Base-by-base conservation (phyloP, 306 rosid species). In the Castanopsis chinensis region DNA sequence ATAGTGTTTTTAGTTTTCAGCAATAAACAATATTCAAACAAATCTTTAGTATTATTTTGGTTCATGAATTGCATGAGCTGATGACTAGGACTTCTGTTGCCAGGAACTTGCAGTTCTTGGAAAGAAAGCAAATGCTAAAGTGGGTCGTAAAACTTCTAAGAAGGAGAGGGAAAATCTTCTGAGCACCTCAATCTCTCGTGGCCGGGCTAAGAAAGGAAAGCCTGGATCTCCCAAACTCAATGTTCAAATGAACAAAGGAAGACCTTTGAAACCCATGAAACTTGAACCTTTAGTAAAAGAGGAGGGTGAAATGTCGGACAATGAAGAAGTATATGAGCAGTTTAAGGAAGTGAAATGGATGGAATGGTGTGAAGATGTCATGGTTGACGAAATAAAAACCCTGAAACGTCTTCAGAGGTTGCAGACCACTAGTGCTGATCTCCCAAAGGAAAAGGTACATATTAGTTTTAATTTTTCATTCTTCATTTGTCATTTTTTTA, bases 351-450 rank as follows among this genome's bases (percentile, higher is more conserved):
- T 93, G 74, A 96, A 96, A 84, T 93, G 99, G 99, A 93, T 91
- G 97, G 99, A 96, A 87, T 96, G 99, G 99, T 96, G 99, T 85
- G 91, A 90, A 84, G 99, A 96, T 89, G 91, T 93, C 72, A 93
- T 96, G 99, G 76, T 79, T 56, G 96, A 83, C 13, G 93, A 93
- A 87, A 93, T 86, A 75, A 93, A 86, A 86, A 96, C 99, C 41
- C 85, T 96, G 83, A 85, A 88, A 63, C 93, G 99, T 69, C 98
- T 96, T 67, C 85, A 90, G 75, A 88, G 92, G 74, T 88, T 96
- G 97, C 99, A 96, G 85, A 86, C 86, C 33, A 93, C 88, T 59
- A 96, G 99, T 86, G 98, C 97, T 32, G 74, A 93, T 86, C 99
- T 96, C 78, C 99, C 99, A 6, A 96, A 88, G 89, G 98, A 96